Evolutionary conservation across 2,329 filamentous ascomycete genomes (phyloP).

Genomic region (Curvularia sp.): DNA sequence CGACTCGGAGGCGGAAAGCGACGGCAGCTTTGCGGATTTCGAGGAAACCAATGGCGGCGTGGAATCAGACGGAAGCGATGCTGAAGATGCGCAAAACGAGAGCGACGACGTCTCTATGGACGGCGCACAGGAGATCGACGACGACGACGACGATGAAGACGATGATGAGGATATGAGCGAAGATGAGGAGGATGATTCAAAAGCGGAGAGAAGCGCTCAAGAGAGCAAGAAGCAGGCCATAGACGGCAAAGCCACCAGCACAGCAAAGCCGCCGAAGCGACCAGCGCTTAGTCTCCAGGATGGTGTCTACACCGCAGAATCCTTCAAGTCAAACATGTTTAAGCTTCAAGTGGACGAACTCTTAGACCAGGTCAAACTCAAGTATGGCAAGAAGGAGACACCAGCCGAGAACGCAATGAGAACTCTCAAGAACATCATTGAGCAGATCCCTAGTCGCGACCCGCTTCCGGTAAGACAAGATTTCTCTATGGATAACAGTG

Average conservation of each 20-base stretch:
- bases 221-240: conserved; percentile 15
- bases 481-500: neutral
- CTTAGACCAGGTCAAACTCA: conserved; percentile 62
- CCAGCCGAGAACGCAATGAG: conserved; percentile 56
- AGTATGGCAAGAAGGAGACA: conserved; percentile 63
- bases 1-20: conserved; percentile 37
- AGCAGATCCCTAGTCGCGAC: conserved; percentile 60
- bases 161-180: conserved; percentile 24
- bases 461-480: conserved; percentile 52
- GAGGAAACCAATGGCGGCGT: conserved; percentile 25
- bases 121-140: conserved; percentile 19
- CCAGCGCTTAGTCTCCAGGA: conserved; percentile 38
- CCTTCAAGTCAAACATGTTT: conserved; percentile 72
- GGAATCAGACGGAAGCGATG: conserved; percentile 25
- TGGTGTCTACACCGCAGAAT: conserved; percentile 58
- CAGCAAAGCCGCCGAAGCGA: conserved; percentile 30
- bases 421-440: conserved; percentile 50
- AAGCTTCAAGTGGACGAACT: conserved; percentile 72
- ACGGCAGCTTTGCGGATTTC: conserved; percentile 35
- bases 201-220: conserved; percentile 24
- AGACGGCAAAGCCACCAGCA: conserved; percentile 18
- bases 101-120: conserved; percentile 24
- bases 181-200: conserved; percentile 8
- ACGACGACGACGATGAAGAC: conserved; percentile 20
- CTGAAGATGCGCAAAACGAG: conserved; percentile 19